Percentiles rank a stretch among this genome's conserved stretches.
These are phyloP conservation scores for Phytophthora fragariaefolia DNA, from an alignment of 352 stramenopile genomes.

Conservation along the genomic window DNA sequence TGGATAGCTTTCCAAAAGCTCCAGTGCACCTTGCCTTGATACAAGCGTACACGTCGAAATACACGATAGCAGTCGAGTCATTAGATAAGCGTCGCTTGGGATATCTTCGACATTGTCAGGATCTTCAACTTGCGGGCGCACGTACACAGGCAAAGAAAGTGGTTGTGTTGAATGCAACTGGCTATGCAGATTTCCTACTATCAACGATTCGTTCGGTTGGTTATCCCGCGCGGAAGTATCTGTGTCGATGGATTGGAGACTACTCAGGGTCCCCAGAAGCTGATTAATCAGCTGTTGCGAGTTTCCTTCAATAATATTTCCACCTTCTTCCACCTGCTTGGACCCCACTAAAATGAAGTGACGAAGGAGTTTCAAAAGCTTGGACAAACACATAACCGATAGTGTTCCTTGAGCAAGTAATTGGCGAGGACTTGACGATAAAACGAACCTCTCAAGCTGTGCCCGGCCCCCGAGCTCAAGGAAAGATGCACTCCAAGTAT, in stretches of 20 bases:
- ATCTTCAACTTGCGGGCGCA: slow-evolving; percentile 47
- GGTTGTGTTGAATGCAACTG: slow-evolving; percentile 19
- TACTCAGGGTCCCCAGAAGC: slow-evolving; percentile 49
- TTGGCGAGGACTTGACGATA: slow-evolving; percentile 42
- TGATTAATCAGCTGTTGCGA: slow-evolving; percentile 46
- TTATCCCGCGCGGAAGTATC: slow-evolving; percentile 1
- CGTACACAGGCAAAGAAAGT: slow-evolving; percentile 43
- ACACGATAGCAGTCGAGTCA: slow-evolving; percentile 61
- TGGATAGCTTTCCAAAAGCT: slow-evolving; percentile 47
- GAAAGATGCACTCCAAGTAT: slow-evolving; percentile 72
- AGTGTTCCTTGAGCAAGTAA: slow-evolving; percentile 54
- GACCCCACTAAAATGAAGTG: slow-evolving; percentile 72
- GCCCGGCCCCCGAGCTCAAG: slow-evolving; percentile 61
- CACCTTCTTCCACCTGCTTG: slow-evolving; percentile 41
- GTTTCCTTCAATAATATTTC: slow-evolving; percentile 26
- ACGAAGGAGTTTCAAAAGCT: slow-evolving; percentile 72
- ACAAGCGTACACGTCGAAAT: slow-evolving; percentile 50
- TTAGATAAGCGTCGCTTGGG: slow-evolving; percentile 60
- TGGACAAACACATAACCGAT: slow-evolving; percentile 69
- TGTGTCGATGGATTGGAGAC: slow-evolving; percentile 38
- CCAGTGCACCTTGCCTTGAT: slow-evolving; percentile 35
- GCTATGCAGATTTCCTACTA: slow-evolving; percentile 9
- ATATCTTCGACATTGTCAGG: slow-evolving; percentile 56
- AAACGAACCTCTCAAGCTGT: slow-evolving; percentile 65
- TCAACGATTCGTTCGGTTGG: slow-evolving; percentile 2